Evolutionary conservation across 805 yeast genomes (phyloP).

Genomic region (Metschnikowia lunata): DNA sequence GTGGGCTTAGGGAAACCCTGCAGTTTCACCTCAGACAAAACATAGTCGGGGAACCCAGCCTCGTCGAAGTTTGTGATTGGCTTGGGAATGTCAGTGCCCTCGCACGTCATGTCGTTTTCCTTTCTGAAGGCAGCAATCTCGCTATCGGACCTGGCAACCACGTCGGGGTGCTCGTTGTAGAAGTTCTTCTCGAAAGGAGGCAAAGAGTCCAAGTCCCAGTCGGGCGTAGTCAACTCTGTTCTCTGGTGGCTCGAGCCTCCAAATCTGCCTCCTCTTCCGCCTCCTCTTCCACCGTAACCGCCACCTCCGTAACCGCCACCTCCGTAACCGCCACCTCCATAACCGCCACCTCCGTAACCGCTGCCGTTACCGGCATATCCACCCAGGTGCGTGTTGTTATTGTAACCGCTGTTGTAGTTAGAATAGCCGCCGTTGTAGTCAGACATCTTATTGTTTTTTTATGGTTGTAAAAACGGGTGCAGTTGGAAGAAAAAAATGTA

Average conservation of each 20-base stretch:
- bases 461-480: too few relatives aligned
- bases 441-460: too few relatives aligned
- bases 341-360: too few relatives aligned
- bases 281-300: slow-evolving; percentile 27
- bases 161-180: slow-evolving; percentile 79
- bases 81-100: slow-evolving; percentile 85
- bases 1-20: slow-evolving; percentile 95
- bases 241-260: slow-evolving; percentile 35
- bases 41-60: slow-evolving; percentile 97
- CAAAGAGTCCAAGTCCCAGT: slow-evolving; percentile 72
- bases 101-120: slow-evolving; percentile 78
- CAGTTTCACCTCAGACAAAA: slow-evolving; percentile 78
- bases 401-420: slow-evolving; percentile 33
- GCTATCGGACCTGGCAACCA: slow-evolving; percentile 65
- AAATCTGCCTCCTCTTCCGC: slow-evolving; percentile 28
- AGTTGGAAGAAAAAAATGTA: background rate
- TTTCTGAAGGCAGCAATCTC: slow-evolving; percentile 77
- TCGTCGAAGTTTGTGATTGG: slow-evolving; percentile 92
- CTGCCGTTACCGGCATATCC: slow-evolving; percentile 16
- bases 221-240: slow-evolving; percentile 59
- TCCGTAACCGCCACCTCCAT: slow-evolving; percentile 22
- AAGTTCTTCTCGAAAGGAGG: slow-evolving; percentile 95
- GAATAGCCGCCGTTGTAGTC: slow-evolving; percentile 19
- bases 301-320: slow-evolving; percentile 32
- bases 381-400: slow-evolving; percentile 18